Evolutionary conservation across 371 early-diverging fungal genomes (phyloP).

Genomic region (Mucor irregularis): DNA sequence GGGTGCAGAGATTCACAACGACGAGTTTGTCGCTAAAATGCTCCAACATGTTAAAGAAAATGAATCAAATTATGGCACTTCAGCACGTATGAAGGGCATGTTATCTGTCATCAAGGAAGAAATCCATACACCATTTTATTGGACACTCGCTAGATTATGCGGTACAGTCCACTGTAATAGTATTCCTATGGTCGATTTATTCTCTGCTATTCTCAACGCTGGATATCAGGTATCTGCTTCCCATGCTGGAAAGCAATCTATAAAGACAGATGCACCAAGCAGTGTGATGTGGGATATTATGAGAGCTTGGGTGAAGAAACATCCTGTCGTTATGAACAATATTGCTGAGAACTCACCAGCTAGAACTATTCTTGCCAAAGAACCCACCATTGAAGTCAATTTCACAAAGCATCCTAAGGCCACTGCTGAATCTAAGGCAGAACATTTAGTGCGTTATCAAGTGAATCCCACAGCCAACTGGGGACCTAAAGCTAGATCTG

Average conservation of each 20-base stretch:
- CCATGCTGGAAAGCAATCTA: conserved; percentile 81
- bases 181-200: conserved; percentile 42
- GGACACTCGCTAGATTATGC: conserved; percentile 66
- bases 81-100: conserved; percentile 94
- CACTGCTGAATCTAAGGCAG: conserved; percentile 71
- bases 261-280: conserved; percentile 97
- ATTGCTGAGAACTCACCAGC: conserved; percentile 74
- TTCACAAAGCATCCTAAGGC: conserved; percentile 76
- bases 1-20: conserved; percentile 83
- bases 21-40: conserved; percentile 74
- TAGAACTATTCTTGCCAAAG: conserved; percentile 60
- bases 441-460: conserved; percentile 89
- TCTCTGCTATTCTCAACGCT: conserved; percentile 91
- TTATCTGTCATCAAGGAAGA: conserved; percentile 90
- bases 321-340: conserved; percentile 71
- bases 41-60: conserved; percentile 66
- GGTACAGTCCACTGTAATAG: conserved; percentile 71
- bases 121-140: conserved; percentile 81
- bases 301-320: conserved; percentile 69
- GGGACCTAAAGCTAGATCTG: conserved; percentile 91
- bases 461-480: conserved; percentile 92
- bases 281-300: conserved; percentile 93
- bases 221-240: conserved; percentile 92
- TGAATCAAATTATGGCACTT: conserved; percentile 68
- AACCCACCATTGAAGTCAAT: conserved; percentile 61